Conservation (phyloP, 352 stramenopile genomes). For the Globisporangium cylindrosporum region DNA sequence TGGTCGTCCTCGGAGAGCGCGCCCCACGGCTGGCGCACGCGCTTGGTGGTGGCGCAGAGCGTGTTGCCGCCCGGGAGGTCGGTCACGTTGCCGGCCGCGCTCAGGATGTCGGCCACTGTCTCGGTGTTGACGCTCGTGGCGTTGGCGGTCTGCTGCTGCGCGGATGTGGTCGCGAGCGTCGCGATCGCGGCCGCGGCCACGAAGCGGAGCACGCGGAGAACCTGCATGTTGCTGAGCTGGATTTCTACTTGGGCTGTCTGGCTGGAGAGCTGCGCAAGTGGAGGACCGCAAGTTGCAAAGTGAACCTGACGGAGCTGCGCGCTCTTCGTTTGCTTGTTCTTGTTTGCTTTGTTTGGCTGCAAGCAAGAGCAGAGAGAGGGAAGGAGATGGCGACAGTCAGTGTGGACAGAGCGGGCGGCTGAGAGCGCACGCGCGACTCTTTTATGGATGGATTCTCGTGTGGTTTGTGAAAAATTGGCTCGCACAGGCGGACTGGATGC, state of each 20-base stretch:
- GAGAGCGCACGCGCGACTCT: slow-evolving; percentile 10
- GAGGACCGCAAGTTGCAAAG: slow-evolving; percentile 14
- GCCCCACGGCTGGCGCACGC: slow-evolving; percentile 57
- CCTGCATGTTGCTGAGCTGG: slow-evolving; percentile 10
- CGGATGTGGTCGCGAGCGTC: slow-evolving; percentile 6
- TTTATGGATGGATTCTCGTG: slow-evolving; percentile 8
- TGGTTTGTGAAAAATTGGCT: slow-evolving; percentile 10
- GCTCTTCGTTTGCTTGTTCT: not conserved
- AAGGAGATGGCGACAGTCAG: slow-evolving; percentile 8
- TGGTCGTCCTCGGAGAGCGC: slow-evolving; percentile 41
- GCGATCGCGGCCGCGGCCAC: slow-evolving; percentile 8
- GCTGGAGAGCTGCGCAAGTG: not conserved
- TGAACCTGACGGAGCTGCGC: not conserved
- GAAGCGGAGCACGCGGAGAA: slow-evolving; percentile 16
- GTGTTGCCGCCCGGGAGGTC: slow-evolving; percentile 52
- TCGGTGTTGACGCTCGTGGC: slow-evolving; percentile 16
- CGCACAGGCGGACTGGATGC: not conserved
- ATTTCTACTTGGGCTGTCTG: not conserved
- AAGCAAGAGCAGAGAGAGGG: slow-evolving; percentile 4
- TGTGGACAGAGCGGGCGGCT: slow-evolving; percentile 3
- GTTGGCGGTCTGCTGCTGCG: slow-evolving; percentile 5
- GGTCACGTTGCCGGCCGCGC: slow-evolving; percentile 35
- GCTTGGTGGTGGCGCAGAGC: slow-evolving; percentile 27
- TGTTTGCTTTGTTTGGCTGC: not conserved
- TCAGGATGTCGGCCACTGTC: slow-evolving; percentile 32